Evolutionary conservation across 2,329 filamentous ascomycete genomes (phyloP).

Genomic region (Diatrype stigma): DNA sequence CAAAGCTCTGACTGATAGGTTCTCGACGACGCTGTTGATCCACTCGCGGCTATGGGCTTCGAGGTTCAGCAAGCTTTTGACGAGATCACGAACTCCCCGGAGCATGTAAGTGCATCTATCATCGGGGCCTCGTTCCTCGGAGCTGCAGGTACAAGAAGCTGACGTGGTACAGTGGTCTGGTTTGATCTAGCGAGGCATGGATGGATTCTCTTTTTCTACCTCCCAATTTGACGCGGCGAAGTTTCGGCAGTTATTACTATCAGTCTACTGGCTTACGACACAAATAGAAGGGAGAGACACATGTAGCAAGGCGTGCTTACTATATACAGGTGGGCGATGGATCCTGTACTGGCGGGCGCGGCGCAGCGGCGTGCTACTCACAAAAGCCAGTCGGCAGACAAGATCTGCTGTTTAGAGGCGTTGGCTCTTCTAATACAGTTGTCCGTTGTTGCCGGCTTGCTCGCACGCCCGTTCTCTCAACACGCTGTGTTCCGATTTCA

Average conservation of each 20-base stretch:
- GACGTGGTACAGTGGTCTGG: background rate
- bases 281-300: background rate
- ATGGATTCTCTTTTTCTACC: background rate
- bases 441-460: too few species aligned
- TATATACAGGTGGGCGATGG: too few species aligned
- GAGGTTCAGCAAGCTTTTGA: slow-evolving; percentile 29
- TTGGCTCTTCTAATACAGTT: too few species aligned
- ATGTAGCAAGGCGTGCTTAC: too few species aligned
- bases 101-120: slow-evolving; percentile 30
- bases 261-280: background rate
- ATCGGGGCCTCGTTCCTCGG: background rate
- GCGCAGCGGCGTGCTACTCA: too few species aligned
- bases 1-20: slow-evolving; percentile 24
- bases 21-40: slow-evolving; percentile 26
- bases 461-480: too few species aligned
- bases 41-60: slow-evolving; percentile 29
- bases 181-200: background rate
- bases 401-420: too few species aligned
- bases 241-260: too few species aligned
- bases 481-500: too few species aligned
- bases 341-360: too few species aligned
- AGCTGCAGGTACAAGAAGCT: background rate
- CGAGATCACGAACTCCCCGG: slow-evolving; percentile 30
- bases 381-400: too few species aligned
- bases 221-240: background rate